These are phyloP conservation scores for Pseudohalonectria lignicola DNA, from an alignment of 2,329 filamentous ascomycete species.

Conservation along the genomic window DNA sequence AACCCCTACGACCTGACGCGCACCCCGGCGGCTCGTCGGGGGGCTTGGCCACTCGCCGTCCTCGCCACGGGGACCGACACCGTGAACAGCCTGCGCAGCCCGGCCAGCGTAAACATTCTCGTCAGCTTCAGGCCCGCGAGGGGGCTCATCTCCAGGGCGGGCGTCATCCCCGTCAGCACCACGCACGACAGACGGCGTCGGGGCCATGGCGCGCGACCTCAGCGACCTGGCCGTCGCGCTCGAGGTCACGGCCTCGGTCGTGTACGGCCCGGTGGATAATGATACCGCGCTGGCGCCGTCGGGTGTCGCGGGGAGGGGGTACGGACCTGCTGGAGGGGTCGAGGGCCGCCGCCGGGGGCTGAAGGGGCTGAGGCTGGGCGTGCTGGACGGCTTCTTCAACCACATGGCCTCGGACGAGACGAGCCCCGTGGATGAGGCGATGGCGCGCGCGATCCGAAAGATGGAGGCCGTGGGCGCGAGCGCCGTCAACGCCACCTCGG, in stretches of 20 bases:
- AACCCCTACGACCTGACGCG: conserved; percentile 56
- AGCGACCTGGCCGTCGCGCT: conserved; percentile 38
- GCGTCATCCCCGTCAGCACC: conserved; percentile 43
- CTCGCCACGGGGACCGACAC: conserved; percentile 49
- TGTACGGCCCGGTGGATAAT: conserved; percentile 40
- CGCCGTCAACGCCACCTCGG: conserved; percentile 35
- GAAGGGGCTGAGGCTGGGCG: conserved; percentile 18
- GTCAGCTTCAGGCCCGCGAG: conserved; percentile 47
- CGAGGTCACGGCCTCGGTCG: conserved; percentile 39
- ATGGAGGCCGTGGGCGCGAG: conserved; percentile 34
- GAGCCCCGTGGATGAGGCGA: conserved; percentile 41
- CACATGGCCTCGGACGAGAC: conserved; percentile 38
- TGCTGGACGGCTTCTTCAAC: conserved; percentile 46
- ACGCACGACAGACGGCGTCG: conserved; percentile 45
- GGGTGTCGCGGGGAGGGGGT: conserved; percentile 29
- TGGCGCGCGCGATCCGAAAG: conserved; percentile 33
- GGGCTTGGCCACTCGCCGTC: conserved; percentile 42
- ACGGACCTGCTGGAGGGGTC: no score
- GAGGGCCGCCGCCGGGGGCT: conserved; percentile 9
- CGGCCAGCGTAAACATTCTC: conserved; percentile 48
- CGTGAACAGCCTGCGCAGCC: conserved; percentile 50
- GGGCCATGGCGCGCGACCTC: conserved; percentile 39
- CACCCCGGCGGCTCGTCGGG: conserved; percentile 55
- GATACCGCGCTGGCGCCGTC: conserved; percentile 34
- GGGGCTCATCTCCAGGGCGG: conserved; percentile 36